Conservation (phyloP, 495 filamentous ascomycete species). For the Lindgomyces ingoldianus region DNA sequence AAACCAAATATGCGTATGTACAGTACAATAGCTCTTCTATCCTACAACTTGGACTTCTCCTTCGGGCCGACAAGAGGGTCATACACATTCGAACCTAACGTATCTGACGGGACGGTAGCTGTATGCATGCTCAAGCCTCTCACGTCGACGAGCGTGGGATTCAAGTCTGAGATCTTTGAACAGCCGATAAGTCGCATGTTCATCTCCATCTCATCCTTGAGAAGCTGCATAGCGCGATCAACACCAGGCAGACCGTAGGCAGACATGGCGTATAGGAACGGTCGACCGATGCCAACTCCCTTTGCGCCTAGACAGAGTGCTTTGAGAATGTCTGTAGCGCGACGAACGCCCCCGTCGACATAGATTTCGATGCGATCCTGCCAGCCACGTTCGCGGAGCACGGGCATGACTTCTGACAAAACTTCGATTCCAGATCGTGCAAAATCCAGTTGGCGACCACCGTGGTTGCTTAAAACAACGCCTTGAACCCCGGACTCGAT, state of each 20-base stretch:
- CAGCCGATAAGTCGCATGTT: slow-evolving; percentile 93
- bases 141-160: slow-evolving; percentile 74
- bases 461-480: slow-evolving; percentile 95
- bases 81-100: slow-evolving; percentile 62
- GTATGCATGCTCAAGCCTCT: slow-evolving; percentile 70
- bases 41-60: slow-evolving; percentile 59
- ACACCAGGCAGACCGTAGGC: slow-evolving; percentile 87
- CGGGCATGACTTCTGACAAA: slow-evolving; percentile 94
- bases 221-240: slow-evolving; percentile 86
- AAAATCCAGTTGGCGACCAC: slow-evolving; percentile 94
- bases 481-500: slow-evolving; percentile 83
- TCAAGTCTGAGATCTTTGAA: slow-evolving; percentile 70
- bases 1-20: slow-evolving; percentile 17
- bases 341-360: slow-evolving; percentile 85
- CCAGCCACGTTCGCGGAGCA: slow-evolving; percentile 77
- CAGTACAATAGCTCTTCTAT: background rate
- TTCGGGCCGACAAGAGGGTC: slow-evolving; percentile 64
- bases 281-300: slow-evolving; percentile 91
- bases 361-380: slow-evolving; percentile 86
- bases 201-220: slow-evolving; percentile 99
- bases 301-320: slow-evolving; percentile 90
- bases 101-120: slow-evolving; percentile 68
- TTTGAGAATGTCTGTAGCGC: slow-evolving; percentile 94
- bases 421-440: slow-evolving; percentile 89
- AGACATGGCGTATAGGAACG: slow-evolving; percentile 95